Evolutionary conservation across 768 basidiomycete genomes (phyloP).

Genomic region (Suillus tomentosus): DNA sequence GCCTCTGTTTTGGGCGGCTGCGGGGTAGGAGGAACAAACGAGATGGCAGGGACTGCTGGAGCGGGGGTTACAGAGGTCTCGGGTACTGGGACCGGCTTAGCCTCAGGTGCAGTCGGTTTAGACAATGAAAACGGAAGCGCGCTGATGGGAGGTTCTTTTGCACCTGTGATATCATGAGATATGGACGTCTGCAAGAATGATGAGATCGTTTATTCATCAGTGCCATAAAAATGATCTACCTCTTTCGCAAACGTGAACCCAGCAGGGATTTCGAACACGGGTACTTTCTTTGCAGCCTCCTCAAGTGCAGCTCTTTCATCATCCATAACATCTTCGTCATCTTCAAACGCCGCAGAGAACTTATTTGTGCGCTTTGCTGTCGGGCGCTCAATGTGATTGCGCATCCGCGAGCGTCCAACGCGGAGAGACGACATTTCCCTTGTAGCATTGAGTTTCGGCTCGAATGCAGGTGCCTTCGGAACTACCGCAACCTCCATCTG

Average conservation of each 20-base stretch:
- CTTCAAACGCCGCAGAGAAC: slow-evolving; percentile 68
- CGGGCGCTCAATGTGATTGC: slow-evolving; percentile 65
- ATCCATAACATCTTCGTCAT: slow-evolving; percentile 46
- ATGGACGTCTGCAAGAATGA: slow-evolving; percentile 33
- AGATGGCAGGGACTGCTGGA: slow-evolving; percentile 24
- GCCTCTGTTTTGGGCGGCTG: slow-evolving; percentile 21
- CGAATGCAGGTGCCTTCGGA: slow-evolving; percentile 22
- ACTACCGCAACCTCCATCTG: slow-evolving; percentile 20
- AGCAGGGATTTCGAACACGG: slow-evolving; percentile 59
- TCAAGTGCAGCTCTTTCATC: slow-evolving; percentile 47
- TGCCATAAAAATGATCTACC: slow-evolving; percentile 38
- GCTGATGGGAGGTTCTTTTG: slow-evolving; percentile 67
- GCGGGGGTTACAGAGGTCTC: slow-evolving; percentile 13
- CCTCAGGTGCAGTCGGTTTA: slow-evolving; percentile 32
- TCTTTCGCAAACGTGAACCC: slow-evolving; percentile 71
- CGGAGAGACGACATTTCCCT: slow-evolving; percentile 54
- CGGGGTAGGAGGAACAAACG: slow-evolving; percentile 28
- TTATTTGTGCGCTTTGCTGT: slow-evolving; percentile 47
- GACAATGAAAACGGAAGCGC: slow-evolving; percentile 66
- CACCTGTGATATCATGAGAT: slow-evolving; percentile 41
- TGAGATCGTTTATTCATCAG: slow-evolving; percentile 8
- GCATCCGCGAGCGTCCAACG: slow-evolving; percentile 61
- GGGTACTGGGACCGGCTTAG: slow-evolving; percentile 17
- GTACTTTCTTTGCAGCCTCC: slow-evolving; percentile 55
- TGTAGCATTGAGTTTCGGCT: slow-evolving; percentile 22